A percentile compares a stretch with the other conserved stretches of the same genome.
Evolutionary conservation across 352 stramenopile species (phyloP).

Genomic region (Globisporangium emineosum): DNA sequence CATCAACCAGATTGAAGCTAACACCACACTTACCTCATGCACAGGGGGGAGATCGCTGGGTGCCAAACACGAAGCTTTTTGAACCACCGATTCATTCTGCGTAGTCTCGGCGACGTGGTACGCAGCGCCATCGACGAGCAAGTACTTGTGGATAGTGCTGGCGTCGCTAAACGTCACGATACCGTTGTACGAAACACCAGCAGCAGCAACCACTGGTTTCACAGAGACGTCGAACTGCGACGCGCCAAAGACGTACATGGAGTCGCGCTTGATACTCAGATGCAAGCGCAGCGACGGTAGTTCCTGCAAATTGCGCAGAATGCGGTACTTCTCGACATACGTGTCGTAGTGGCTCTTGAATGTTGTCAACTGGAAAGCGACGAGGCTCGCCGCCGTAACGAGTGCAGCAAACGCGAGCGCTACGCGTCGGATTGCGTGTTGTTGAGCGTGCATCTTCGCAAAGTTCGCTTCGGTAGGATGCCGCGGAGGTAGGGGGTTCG

Average conservation of each 20-base stretch:
- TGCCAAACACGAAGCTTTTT: no score
- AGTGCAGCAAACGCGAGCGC: no score
- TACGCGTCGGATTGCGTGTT: no score
- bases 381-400: no score
- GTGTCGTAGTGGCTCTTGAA: no score
- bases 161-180: conserved; percentile 14
- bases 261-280: conserved; percentile 33
- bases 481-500: no score
- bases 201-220: conserved; percentile 27
- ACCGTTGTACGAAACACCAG: conserved; percentile 34
- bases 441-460: no score
- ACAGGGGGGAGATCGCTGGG: background rate
- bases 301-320: background rate
- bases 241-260: conserved; percentile 34
- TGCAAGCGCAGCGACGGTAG: conserved; percentile 37
- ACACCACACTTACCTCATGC: no score
- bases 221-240: conserved; percentile 34
- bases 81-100: no score
- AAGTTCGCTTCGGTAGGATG: no score
- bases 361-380: no score
- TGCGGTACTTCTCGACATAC: background rate
- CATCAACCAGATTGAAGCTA: no score
- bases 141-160: background rate
- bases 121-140: background rate
- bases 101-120: background rate